Evolutionary conservation across 257 asterid genomes (phyloP).

Genomic region (Forsythia viridissima): DNA sequence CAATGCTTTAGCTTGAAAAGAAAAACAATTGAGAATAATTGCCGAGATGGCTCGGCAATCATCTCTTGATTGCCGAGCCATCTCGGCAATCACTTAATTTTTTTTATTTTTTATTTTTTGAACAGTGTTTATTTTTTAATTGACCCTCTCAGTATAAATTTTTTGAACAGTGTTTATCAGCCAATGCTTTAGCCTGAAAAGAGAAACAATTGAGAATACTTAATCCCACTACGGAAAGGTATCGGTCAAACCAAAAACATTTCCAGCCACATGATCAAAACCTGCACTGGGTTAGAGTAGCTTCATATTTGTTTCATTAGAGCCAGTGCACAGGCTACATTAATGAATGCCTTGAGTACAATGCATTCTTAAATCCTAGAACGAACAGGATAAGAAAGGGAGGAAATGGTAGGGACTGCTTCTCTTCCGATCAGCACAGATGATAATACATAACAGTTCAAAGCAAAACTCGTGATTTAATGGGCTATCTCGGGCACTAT

Average conservation of each 20-base stretch:
- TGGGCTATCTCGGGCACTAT: neutral
- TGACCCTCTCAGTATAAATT: too few species aligned
- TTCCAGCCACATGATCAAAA: conserved; percentile 8
- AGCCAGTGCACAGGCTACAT: neutral
- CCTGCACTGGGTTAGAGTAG: conserved; percentile 1
- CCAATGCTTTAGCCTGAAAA: conserved; percentile 83
- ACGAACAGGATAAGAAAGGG: conserved; percentile 4
- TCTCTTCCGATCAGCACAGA: neutral
- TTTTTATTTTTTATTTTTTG: too few species aligned
- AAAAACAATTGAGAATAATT: too few species aligned
- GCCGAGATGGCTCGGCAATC: too few species aligned
- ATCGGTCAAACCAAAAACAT: neutral
- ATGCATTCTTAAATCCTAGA: neutral
- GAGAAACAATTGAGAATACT: conserved; percentile 3
- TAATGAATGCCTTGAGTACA: neutral
- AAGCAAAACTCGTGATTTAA: neutral
- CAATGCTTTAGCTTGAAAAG: too few species aligned
- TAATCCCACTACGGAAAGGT: conserved; percentile 8
- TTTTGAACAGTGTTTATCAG: conserved; percentile 43
- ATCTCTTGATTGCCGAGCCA: too few species aligned
- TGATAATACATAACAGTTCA: neutral
- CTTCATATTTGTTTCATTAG: conserved; percentile 5
- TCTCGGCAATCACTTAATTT: too few species aligned
- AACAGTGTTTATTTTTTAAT: too few species aligned
- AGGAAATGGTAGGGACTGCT: conserved; percentile 19